phyloP scores from a whole-genome alignment of 495 filamentous ascomycete species.

The Aspergillus haitiensis region DNA sequence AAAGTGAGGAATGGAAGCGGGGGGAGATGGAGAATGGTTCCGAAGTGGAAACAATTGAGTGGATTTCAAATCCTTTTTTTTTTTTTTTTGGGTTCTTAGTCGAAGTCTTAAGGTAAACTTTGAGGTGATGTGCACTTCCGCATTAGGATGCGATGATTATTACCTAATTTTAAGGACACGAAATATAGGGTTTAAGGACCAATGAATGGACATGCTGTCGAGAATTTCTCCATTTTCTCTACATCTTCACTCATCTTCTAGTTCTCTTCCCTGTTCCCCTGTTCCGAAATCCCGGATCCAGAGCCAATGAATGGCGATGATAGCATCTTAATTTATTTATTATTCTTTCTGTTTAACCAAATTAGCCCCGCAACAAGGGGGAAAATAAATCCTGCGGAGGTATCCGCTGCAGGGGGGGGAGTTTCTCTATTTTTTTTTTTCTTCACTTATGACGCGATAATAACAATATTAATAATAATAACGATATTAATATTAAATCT shows the following conservation, averaged over 20 bases:
- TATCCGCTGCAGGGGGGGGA: no score
- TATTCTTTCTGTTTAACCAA: neutral
- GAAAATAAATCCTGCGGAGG: neutral
- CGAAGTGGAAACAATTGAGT: neutral
- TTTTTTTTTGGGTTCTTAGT: neutral
- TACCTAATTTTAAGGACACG: neutral
- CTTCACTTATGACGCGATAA: no score
- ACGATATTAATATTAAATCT: no score
- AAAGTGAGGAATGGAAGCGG: neutral
- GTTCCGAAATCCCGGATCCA: neutral
- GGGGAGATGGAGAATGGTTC: neutral
- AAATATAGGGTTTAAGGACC: slow-evolving; percentile 1
- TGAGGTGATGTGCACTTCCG: neutral
- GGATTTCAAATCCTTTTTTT: neutral
- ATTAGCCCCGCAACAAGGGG: slow-evolving; percentile 2
- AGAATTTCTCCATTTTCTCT: neutral
- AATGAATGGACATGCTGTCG: neutral
- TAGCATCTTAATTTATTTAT: neutral
- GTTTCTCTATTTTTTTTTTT: no score
- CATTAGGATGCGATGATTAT: neutral
- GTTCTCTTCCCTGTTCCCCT: neutral
- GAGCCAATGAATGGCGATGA: slow-evolving; percentile 1
- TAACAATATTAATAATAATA: no score
- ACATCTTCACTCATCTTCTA: neutral
- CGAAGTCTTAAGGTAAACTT: slow-evolving; percentile 5